Conservation (phyloP, 495 filamentous ascomycete species). For the Talaromyces liani region DNA sequence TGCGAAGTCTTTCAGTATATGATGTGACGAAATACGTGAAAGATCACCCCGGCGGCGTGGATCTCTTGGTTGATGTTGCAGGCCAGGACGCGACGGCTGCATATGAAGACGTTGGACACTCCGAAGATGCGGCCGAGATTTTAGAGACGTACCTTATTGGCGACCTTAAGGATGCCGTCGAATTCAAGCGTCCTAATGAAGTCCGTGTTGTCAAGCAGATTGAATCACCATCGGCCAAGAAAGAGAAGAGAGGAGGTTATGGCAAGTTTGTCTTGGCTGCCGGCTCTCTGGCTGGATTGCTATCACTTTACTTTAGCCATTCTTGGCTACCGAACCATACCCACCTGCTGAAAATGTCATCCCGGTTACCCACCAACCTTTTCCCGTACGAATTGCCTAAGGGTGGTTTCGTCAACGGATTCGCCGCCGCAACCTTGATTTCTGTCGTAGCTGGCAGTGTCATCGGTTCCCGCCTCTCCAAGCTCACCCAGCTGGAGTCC, state of each 20-base stretch:
- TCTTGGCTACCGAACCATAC: conserved; percentile 4
- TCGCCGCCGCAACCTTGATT: conserved; percentile 24
- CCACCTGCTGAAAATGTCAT: not conserved
- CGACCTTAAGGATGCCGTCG: conserved; percentile 22
- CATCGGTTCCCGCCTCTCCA: conserved; percentile 16
- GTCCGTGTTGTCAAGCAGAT: conserved; percentile 21
- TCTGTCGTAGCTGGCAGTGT: conserved; percentile 17
- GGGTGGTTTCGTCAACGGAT: conserved; percentile 27
- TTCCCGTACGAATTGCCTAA: conserved; percentile 13
- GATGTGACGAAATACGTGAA: conserved; percentile 41
- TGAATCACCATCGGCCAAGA: conserved; percentile 5
- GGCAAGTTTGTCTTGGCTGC: conserved; percentile 8
- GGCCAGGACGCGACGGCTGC: conserved; percentile 44
- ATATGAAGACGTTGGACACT: conserved; percentile 49
- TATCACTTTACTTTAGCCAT: conserved; percentile 14
- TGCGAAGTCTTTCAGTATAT: conserved; percentile 30
- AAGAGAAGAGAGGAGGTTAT: not conserved
- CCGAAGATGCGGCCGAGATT: conserved; percentile 34
- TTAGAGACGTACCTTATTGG: conserved; percentile 25
- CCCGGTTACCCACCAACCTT: conserved; percentile 13
- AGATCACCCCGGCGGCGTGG: conserved; percentile 49
- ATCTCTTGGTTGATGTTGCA: conserved; percentile 40
- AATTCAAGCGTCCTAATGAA: conserved; percentile 17
- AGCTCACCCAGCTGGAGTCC: conserved; percentile 22
- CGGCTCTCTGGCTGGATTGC: conserved; percentile 12